Evolutionary conservation across 352 stramenopile species (phyloP).

Genomic region (Globisporangium mamillatum): DNA sequence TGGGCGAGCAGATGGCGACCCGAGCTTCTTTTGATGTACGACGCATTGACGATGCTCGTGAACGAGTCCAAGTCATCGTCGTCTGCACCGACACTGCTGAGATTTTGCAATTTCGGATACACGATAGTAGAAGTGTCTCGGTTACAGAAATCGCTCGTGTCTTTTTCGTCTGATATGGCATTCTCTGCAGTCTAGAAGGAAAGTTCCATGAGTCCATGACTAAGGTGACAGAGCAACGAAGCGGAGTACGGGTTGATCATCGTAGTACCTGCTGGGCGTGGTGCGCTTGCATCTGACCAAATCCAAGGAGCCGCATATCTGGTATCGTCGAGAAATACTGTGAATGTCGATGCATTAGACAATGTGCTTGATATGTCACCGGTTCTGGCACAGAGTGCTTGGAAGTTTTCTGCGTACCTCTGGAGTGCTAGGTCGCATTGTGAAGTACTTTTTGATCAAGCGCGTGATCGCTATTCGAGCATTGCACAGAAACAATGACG

Average conservation of each 20-base stretch:
- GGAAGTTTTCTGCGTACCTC: neutral
- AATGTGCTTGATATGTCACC: neutral
- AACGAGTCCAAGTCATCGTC: constrained; percentile 8
- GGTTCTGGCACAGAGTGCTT: neutral
- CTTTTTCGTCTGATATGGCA: neutral
- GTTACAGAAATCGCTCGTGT: neutral
- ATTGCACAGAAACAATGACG: neutral
- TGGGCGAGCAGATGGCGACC: constrained; percentile 31
- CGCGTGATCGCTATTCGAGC: constrained; percentile 7
- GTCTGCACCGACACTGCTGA: neutral
- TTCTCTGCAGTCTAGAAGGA: neutral
- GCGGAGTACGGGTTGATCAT: neutral
- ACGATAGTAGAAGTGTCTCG: constrained; percentile 4
- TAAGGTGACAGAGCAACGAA: neutral
- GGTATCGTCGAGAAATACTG: constrained; percentile 29
- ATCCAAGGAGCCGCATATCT: constrained; percentile 17
- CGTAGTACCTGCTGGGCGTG: constrained; percentile 7
- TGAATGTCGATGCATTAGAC: neutral
- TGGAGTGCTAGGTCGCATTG: neutral
- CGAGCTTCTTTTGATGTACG: constrained; percentile 23
- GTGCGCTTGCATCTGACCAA: constrained; percentile 15
- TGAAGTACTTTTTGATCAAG: constrained; percentile 11
- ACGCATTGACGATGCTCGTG: constrained; percentile 20
- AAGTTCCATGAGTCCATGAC: neutral
- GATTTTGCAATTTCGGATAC: constrained; percentile 7